These are phyloP conservation scores for Zymoseptoria brevis DNA, from an alignment of 2,329 filamentous ascomycete genomes.

Conservation along the genomic window DNA sequence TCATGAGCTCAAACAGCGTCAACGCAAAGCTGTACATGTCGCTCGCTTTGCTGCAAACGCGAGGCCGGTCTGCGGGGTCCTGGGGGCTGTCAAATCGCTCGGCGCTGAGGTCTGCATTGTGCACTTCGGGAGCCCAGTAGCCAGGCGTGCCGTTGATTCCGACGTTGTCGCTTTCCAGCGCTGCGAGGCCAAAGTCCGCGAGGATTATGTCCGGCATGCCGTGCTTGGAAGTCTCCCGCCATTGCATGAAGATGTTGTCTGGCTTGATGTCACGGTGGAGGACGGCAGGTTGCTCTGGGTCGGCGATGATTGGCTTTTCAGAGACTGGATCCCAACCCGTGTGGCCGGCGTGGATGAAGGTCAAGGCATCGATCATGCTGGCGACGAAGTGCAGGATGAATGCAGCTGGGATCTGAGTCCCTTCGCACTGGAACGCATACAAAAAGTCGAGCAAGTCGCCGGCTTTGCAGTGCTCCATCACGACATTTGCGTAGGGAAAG, in stretches of 20 bases:
- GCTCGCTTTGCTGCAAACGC: constrained; percentile 12
- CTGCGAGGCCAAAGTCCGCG: constrained; percentile 8
- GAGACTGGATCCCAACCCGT: neutral
- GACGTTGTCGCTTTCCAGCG: constrained; percentile 1
- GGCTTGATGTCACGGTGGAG: constrained; percentile 9
- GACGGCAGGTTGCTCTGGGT: neutral
- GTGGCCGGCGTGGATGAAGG: constrained; percentile 21
- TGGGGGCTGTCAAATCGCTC: neutral
- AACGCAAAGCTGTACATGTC: constrained; percentile 23
- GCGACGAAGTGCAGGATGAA: constrained; percentile 21
- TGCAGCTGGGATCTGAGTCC: constrained; percentile 4
- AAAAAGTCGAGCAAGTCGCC: constrained; percentile 18
- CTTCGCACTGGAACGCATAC: neutral
- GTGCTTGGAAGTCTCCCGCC: neutral
- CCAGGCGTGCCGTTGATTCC: constrained; percentile 4
- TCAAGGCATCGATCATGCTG: constrained; percentile 20
- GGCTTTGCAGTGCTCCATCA: constrained; percentile 16
- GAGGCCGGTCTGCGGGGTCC: neutral
- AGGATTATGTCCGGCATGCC: constrained; percentile 4
- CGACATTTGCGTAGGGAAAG: constrained; percentile 6
- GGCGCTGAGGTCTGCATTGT: neutral
- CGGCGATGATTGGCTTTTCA: neutral
- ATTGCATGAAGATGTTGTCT: constrained; percentile 8
- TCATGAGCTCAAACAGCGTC: constrained; percentile 17
- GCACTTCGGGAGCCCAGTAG: constrained; percentile 6